Conservation (phyloP, 1,139 yeast species). For the Zygosaccharomyces sapae region DNA sequence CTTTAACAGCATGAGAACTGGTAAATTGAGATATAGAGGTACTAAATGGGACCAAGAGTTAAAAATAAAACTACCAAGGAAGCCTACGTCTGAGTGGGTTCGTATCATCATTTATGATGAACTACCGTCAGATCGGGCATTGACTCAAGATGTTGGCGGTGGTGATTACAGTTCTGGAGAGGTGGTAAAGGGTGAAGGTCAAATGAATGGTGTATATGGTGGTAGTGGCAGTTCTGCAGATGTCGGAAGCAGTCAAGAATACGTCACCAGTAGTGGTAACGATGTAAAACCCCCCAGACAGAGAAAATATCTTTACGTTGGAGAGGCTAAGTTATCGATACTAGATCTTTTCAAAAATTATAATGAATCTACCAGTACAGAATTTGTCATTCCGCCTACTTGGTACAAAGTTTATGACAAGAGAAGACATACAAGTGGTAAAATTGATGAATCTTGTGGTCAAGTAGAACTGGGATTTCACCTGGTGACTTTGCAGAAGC, state of each 20-base stretch:
- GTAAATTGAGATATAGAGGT: conserved; percentile 22
- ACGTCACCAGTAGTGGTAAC: not conserved
- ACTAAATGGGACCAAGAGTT: conserved; percentile 29
- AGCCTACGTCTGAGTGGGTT: conserved; percentile 29
- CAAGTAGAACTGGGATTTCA: conserved; percentile 28
- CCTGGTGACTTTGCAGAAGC: conserved; percentile 18
- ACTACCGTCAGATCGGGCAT: conserved; percentile 13
- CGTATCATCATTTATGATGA: conserved; percentile 32
- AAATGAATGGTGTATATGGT: not conserved
- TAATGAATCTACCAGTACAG: conserved; percentile 19
- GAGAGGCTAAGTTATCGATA: conserved; percentile 31
- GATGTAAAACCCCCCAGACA: not conserved
- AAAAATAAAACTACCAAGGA: conserved; percentile 28
- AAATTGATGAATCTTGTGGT: conserved; percentile 20
- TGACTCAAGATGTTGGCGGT: not conserved
- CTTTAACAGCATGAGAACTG: conserved; percentile 25
- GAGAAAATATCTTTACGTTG: conserved; percentile 27
- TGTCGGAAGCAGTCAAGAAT: not conserved
- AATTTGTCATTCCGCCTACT: conserved; percentile 17
- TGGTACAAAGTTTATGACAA: conserved; percentile 32
- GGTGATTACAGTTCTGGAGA: not conserved
- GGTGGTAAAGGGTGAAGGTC: not conserved
- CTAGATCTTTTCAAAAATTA: conserved; percentile 26
- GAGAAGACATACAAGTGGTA: conserved; percentile 17
- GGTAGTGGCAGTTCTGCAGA: not conserved